Evolutionary conservation across 2,329 filamentous ascomycete species (phyloP).

Genomic region (Endocalyx cinctus): DNA sequence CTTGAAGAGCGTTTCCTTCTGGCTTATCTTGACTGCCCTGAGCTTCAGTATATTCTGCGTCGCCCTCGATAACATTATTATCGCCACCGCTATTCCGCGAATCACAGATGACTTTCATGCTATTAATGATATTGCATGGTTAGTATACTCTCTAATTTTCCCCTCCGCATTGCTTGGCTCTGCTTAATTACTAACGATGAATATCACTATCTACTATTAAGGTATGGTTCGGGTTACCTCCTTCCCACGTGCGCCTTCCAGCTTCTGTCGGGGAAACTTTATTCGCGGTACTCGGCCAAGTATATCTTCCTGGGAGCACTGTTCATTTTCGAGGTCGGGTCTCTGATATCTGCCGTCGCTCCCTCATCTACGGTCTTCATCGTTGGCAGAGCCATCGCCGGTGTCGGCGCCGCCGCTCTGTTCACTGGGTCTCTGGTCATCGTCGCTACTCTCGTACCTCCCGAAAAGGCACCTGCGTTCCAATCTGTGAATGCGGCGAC

Average conservation of each 20-base stretch:
- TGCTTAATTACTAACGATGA: too few relatives aligned
- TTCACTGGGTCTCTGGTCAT: constrained; percentile 24
- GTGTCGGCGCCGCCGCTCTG: constrained; percentile 23
- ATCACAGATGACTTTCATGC: constrained; percentile 35
- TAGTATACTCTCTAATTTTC: too few relatives aligned
- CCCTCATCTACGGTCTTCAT: constrained; percentile 22
- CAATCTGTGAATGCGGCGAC: constrained; percentile 7
- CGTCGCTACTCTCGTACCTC: constrained; percentile 12
- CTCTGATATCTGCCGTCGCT: constrained; percentile 12
- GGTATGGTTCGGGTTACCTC: too few relatives aligned
- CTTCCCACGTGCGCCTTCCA: constrained; percentile 3
- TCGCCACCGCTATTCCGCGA: constrained; percentile 34
- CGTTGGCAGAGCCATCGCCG: constrained; percentile 23
- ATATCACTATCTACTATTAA: too few relatives aligned
- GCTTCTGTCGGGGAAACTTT: constrained; percentile 16
- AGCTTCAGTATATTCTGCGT: constrained; percentile 35
- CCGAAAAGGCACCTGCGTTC: constrained; percentile 11
- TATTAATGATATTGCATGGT: constrained; percentile 34
- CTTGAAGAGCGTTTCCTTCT: too few relatives aligned
- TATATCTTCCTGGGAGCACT: constrained; percentile 11
- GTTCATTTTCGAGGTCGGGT: constrained; percentile 8
- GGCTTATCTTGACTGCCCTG: too few relatives aligned
- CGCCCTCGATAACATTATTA: constrained; percentile 32
- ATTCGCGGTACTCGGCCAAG: constrained; percentile 15
- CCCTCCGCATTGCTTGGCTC: too few relatives aligned